Evolutionary conservation across 2,329 filamentous ascomycete genomes (phyloP), one percentile per base, ranked within the genome.

Genomic region (Lachnellula arida): DNA sequence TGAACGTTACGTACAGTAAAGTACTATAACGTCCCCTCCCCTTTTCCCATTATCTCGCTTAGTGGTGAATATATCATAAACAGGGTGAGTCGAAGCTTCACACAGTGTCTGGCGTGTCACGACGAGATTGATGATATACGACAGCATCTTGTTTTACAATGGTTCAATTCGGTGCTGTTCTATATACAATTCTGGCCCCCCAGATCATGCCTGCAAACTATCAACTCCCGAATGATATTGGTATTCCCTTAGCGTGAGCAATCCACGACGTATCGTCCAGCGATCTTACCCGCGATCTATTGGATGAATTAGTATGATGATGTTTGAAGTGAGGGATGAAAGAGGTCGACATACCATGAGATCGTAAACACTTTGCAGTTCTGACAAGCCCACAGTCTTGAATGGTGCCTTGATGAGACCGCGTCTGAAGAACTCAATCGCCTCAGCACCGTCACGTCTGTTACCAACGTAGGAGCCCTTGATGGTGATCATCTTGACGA

Each of bases 391-490:
- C 52, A 91, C 85, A 7, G 83, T 82, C 86, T 96, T 95, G 82
- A 81, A 94, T 7, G 93, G 93, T 5, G 86, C 85, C 70, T 90
- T 87, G 80, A 97, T 92, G 14, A 66, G 75, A 15, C 93, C 93
- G 22, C 88, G 81, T 55, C 81, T 77, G 79, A 84, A 97, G 78
- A 97, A 97, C 64, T 97, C 92, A 60, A 97, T 79, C 2, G 93
- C 92, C 78, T 97, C 93, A 52, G 86, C 82, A 1, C 86, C 87
- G 71, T 97, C 93, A 71, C 88, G 85, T 64, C 93, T 84, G 78
- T 96, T 97, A 56, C 93, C 93, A 64, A 97, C 93, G 71, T 97
- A 97, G 66, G 86, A 91, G 58, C 92, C 92, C 78, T 89, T 89
- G 79, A 97, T 97, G 67, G 75, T 86, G 76, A 97, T 86, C 91